These are phyloP conservation scores for Xylaria sp. DNA, from an alignment of 2,329 filamentous ascomycete species.

Conservation along the genomic window DNA sequence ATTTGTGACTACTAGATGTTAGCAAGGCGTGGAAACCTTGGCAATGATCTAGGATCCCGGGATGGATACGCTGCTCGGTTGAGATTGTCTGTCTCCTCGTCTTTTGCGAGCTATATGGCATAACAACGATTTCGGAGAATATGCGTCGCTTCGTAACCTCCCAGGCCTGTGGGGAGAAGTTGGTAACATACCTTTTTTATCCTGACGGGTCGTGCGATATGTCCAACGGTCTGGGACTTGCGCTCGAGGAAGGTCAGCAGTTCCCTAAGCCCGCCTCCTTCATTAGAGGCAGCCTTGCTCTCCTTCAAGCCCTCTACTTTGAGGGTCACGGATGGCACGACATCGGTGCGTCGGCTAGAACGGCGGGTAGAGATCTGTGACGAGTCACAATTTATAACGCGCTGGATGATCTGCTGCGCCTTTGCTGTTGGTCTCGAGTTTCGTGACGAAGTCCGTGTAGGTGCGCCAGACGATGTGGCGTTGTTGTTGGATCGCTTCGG, in stretches of 20 bases:
- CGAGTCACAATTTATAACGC: constrained; percentile 49
- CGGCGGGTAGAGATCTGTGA: constrained; percentile 41
- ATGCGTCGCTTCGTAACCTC: constrained; percentile 47
- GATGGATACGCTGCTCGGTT: constrained; percentile 46
- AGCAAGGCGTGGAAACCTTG: constrained; percentile 63
- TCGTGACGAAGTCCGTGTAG: constrained; percentile 31
- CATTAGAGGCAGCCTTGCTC: constrained; percentile 71
- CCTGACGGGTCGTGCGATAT: constrained; percentile 59
- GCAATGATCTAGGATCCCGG: constrained; percentile 44
- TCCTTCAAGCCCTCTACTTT: constrained; percentile 67
- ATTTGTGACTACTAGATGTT: constrained; percentile 73
- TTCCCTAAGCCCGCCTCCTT: constrained; percentile 69
- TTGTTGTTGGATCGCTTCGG: constrained; percentile 33
- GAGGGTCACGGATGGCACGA: constrained; percentile 46
- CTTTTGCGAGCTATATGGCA: constrained; percentile 47
- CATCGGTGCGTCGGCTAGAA: constrained; percentile 25
- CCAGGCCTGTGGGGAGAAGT: constrained; percentile 51
- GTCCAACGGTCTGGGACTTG: constrained; percentile 65
- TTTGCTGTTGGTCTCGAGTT: constrained; percentile 39
- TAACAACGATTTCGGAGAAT: constrained; percentile 48
- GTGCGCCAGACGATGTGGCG: constrained; percentile 23
- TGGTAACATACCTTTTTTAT: constrained; percentile 78
- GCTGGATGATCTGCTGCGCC: constrained; percentile 51
- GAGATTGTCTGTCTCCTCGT: constrained; percentile 47
- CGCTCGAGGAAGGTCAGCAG: constrained; percentile 73